Conservation (phyloP, 352 stramenopile species). For the Phytopythium aichiense region DNA sequence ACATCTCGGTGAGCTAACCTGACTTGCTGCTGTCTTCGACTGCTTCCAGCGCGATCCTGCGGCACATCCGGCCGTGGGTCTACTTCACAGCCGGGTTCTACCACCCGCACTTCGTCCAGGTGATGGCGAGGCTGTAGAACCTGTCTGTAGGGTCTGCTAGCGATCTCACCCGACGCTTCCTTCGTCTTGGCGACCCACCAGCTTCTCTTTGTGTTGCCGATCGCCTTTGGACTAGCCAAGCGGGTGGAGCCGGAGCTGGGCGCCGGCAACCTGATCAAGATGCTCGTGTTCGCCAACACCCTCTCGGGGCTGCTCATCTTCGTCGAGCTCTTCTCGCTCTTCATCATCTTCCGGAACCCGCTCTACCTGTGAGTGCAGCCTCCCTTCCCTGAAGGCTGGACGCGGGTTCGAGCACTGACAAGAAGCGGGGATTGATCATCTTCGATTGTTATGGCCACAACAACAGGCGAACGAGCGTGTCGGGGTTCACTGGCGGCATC, state of each 20-base stretch:
- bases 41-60: slow-evolving; percentile 61
- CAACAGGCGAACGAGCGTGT: slow-evolving; percentile 60
- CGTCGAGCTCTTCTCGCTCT: slow-evolving; percentile 73
- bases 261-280: slow-evolving; percentile 46
- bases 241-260: slow-evolving; percentile 77
- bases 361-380: slow-evolving; percentile 59
- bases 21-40: not conserved
- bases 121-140: slow-evolving; percentile 6
- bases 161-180: not conserved
- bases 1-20: not conserved
- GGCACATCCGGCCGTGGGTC: slow-evolving; percentile 84
- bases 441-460: not conserved
- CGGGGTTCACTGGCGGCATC: slow-evolving; percentile 73
- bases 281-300: slow-evolving; percentile 76
- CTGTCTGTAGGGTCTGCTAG: not conserved
- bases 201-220: slow-evolving; percentile 58
- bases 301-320: slow-evolving; percentile 72
- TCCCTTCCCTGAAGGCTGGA: not conserved
- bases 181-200: slow-evolving; percentile 9
- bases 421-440: not conserved
- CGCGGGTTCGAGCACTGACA: not conserved
- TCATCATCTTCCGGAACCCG: slow-evolving; percentile 78
- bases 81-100: slow-evolving; percentile 86
- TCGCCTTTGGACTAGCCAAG: slow-evolving; percentile 66
- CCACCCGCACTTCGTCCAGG: slow-evolving; percentile 74